Base-by-base conservation (phyloP, 148 eudicot genomes). In the Euryodendron excelsum region DNA sequence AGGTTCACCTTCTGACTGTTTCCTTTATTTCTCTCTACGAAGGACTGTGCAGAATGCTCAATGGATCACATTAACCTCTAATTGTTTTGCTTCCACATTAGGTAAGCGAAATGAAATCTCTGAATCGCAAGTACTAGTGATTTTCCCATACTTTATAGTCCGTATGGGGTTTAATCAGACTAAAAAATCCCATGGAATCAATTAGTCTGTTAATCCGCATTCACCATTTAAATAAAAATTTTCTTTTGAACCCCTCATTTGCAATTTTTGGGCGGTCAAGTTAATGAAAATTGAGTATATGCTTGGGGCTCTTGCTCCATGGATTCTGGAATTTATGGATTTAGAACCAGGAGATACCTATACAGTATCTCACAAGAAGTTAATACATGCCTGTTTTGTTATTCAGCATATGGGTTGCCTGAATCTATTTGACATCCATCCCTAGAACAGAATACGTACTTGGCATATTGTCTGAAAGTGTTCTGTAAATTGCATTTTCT, bases 401-500 rank as follows among this genome's bases (percentile, higher is more conserved):
- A 27, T 44, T 45, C 34, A 34, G 58, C 13, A 28, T 31, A 21
- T 45, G 12, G 20, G 33, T 10, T 65, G 53, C 34, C 25, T 33
- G 20, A 28, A 55, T 14, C n/a, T 25, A 4, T 36, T 45, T 56
- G 17, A 11, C 10, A 39, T 23, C 53, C 13, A 21, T 79, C 21
- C 34, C 27, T 33, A 10, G 28, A 64, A 52, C 37, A 53, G 50
- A 76, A 63, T 31, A 64, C 50, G 70, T n/a, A 76, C 72, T 15
- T 59, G 23, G 55, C 47, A 47, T 34, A 72, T 25, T 50, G 53
- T 4, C 52, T 50, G 25, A 74, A 73, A 73, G 52, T 53, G 74
- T 37, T 34, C 17, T 10, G 6, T 55, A 53, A 66, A 65, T 58
- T 69, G 37, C 45, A 80, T 80, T 41, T 53, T 65, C 34, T 52